phyloP scores from a whole-genome alignment of 495 filamentous ascomycete genomes.

The Recurvomyces mirabilis region DNA sequence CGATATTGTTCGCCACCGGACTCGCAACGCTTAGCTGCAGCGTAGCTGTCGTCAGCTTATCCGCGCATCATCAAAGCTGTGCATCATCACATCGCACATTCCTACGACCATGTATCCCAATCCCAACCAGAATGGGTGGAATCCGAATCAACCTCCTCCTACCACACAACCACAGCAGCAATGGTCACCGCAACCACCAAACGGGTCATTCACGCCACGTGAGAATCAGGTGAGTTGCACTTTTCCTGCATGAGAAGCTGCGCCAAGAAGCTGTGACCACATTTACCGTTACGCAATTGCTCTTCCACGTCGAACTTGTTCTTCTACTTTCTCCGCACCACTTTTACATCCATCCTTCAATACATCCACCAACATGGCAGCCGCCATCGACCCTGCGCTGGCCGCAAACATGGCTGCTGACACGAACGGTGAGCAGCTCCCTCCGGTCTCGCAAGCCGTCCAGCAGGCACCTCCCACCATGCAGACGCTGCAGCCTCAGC shows the following conservation, averaged over 20 bases:
- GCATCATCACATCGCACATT: too few species aligned
- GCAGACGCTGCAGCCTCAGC: slow-evolving; percentile 20
- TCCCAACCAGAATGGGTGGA: too few species aligned
- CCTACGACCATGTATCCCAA: not conserved
- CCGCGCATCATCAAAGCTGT: too few species aligned
- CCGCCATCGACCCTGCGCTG: slow-evolving; percentile 17
- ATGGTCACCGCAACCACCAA: slow-evolving; percentile 23
- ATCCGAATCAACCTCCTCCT: too few species aligned
- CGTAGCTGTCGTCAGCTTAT: too few species aligned
- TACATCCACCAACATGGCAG: slow-evolving; percentile 3
- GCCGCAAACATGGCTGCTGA: slow-evolving; percentile 7
- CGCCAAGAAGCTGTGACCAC: slow-evolving; percentile 17
- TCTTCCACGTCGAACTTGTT: slow-evolving; percentile 2
- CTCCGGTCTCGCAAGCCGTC: slow-evolving; percentile 16
- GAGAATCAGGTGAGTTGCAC: slow-evolving; percentile 14
- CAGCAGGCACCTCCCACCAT: slow-evolving; percentile 27
- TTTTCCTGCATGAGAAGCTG: not conserved
- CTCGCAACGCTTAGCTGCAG: too few species aligned
- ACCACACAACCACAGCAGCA: not conserved
- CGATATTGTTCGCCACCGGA: too few species aligned
- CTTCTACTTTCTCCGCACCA: slow-evolving; percentile 3
- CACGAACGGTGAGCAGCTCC: slow-evolving; percentile 11
- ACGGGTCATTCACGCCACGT: slow-evolving; percentile 21
- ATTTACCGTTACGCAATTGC: slow-evolving; percentile 9
- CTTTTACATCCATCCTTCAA: not conserved